Conservation (phyloP, 352 stramenopile genomes). For the Phytophthora chlamydospora region DNA sequence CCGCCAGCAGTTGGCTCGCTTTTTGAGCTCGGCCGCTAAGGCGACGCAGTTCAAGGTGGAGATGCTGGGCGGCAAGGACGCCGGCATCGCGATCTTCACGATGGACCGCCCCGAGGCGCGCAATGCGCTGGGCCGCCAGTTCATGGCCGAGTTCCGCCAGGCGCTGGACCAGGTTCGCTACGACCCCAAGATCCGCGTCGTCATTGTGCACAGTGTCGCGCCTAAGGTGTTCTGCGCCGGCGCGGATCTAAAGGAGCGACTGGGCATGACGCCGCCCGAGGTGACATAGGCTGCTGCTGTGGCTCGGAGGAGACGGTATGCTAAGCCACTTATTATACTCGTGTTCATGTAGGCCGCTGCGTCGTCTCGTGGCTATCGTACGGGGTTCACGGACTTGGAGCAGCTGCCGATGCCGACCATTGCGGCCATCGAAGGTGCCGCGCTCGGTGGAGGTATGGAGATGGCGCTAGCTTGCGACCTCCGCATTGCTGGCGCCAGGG, state of each 20-base stretch:
- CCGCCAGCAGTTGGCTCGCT: not conserved
- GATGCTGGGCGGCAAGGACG: conserved; percentile 57
- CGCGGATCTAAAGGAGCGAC: conserved; percentile 91
- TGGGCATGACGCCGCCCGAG: conserved; percentile 88
- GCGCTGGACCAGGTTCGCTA: conserved; percentile 73
- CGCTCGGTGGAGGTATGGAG: conserved; percentile 92
- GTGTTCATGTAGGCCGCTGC: conserved; percentile 30
- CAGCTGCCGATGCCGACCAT: conserved; percentile 93
- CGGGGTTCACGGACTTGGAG: conserved; percentile 85
- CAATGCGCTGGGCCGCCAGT: conserved; percentile 82
- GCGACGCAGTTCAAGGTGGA: conserved; percentile 65
- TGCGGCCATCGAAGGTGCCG: conserved; percentile 91
- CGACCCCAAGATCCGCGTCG: conserved; percentile 74
- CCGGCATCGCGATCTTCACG: conserved; percentile 76
- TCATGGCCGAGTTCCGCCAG: conserved; percentile 81
- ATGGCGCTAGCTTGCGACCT: conserved; percentile 94
- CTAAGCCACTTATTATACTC: not conserved
- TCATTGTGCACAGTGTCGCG: conserved; percentile 79
- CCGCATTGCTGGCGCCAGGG: conserved; percentile 87
- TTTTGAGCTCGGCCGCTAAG: conserved; percentile 20
- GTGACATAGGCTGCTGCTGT: conserved; percentile 25
- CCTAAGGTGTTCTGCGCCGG: conserved; percentile 91
- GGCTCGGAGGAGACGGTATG: not conserved
- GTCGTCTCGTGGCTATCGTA: conserved; percentile 66
- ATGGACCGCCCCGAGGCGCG: conserved; percentile 74